Evolutionary conservation across 352 stramenopile species (phyloP).

Genomic region (Aphanomyces euteiches): DNA sequence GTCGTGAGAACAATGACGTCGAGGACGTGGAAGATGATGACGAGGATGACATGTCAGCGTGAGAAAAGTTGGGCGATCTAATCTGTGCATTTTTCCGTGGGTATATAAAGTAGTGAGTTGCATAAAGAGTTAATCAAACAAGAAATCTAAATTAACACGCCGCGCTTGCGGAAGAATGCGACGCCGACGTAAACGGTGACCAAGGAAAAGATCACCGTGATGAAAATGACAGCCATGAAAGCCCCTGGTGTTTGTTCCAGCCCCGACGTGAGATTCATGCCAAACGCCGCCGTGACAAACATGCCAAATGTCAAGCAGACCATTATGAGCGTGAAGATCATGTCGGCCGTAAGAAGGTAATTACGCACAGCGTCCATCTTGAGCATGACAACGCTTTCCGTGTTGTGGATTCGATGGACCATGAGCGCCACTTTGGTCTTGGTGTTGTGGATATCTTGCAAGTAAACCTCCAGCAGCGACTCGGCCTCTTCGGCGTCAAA

Average conservation of each 20-base stretch:
- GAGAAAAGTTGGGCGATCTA: no score
- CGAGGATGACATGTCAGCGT: no score
- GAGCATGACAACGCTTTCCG: slow-evolving; percentile 71
- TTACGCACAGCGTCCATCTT: slow-evolving; percentile 79
- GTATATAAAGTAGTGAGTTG: no score
- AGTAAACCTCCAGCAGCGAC: slow-evolving; percentile 69
- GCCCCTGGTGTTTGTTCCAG: slow-evolving; percentile 44
- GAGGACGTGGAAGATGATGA: no score
- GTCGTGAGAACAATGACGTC: no score
- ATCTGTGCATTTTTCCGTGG: no score
- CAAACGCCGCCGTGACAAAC: slow-evolving; percentile 62
- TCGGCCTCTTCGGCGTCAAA: slow-evolving; percentile 74
- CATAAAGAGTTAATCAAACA: no score
- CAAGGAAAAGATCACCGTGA: slow-evolving; percentile 39
- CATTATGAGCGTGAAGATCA: slow-evolving; percentile 63
- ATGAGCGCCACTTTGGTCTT: slow-evolving; percentile 68
- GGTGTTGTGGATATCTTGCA: slow-evolving; percentile 78
- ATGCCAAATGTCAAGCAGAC: slow-evolving; percentile 66
- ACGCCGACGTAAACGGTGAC: slow-evolving; percentile 50
- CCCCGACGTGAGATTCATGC: slow-evolving; percentile 65
- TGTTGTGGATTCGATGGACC: slow-evolving; percentile 72
- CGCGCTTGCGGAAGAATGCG: slow-evolving; percentile 64
- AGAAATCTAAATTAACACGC: slow-evolving; percentile 48
- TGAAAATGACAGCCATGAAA: slow-evolving; percentile 55
- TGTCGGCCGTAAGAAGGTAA: slow-evolving; percentile 66